A percentile compares a stretch with the other conserved stretches of the same genome.
phyloP scores from a whole-genome alignment of 257 asterid species.

The Nemophila menziesii region DNA sequence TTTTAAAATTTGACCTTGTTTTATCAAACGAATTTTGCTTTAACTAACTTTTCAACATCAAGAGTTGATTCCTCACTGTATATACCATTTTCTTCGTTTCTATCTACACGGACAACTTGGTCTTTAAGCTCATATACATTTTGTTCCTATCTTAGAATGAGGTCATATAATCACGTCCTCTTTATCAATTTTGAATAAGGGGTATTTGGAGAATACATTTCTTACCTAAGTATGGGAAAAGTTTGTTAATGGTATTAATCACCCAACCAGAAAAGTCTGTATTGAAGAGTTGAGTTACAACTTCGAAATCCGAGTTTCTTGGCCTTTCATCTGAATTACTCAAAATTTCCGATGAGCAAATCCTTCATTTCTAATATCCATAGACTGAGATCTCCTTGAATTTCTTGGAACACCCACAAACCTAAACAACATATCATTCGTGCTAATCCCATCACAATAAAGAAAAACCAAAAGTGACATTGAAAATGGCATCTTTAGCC shows the following conservation, averaged over 20 bases:
- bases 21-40: conserved; percentile 21
- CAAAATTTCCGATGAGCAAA: conserved; percentile 36
- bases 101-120: conserved; percentile 16
- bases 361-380: conserved; percentile 25
- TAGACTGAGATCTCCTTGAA: conserved; percentile 23
- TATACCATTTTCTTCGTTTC: no score
- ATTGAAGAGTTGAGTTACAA: conserved; percentile 11
- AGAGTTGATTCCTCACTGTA: no score
- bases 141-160: conserved; percentile 33
- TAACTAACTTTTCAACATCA: conserved; percentile 15
- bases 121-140: conserved; percentile 21
- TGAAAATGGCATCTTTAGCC: conserved; percentile 67
- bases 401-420: conserved; percentile 17
- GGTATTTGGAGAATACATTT: no score
- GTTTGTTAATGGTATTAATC: no score
- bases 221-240: no score
- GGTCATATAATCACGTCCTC: no score
- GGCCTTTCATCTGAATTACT: conserved; percentile 25
- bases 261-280: no score
- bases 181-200: no score
- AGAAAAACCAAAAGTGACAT: conserved; percentile 76
- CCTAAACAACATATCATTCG: conserved; percentile 11
- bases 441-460: conserved; percentile 17
- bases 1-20: conserved; percentile 15
- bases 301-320: conserved; percentile 11